Evolutionary conservation across 768 basidiomycete species (phyloP).

Genomic region (Chalciporus sphaerocephalus): DNA sequence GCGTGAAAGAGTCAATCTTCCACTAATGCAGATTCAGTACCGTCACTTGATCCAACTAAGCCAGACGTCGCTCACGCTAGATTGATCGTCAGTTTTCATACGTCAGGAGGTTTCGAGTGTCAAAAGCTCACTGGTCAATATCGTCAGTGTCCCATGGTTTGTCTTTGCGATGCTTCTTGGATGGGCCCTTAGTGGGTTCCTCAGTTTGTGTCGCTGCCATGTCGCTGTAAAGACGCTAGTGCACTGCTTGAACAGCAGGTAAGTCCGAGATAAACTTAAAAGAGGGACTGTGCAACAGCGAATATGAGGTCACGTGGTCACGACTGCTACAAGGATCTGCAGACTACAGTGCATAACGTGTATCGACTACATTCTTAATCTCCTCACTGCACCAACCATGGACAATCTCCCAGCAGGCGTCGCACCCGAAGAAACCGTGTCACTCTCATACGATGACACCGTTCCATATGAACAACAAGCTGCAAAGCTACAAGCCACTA

Average conservation of each 20-base stretch:
- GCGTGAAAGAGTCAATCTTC: slow-evolving; percentile 80
- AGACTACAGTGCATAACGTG: no score
- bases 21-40: slow-evolving; percentile 49
- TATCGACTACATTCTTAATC: no score
- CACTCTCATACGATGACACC: slow-evolving; percentile 53
- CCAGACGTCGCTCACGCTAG: slow-evolving; percentile 40
- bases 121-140: slow-evolving; percentile 86
- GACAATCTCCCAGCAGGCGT: slow-evolving; percentile 41
- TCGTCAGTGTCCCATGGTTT: slow-evolving; percentile 99
- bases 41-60: neutral
- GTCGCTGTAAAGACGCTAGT: neutral
- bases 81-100: slow-evolving; percentile 2
- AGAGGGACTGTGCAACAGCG: no score
- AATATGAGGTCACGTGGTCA: neutral
- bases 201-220: slow-evolving; percentile 30
- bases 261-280: no score
- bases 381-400: slow-evolving; percentile 34
- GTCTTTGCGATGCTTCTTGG: slow-evolving; percentile 88
- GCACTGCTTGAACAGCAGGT: neutral
- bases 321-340: no score
- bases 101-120: slow-evolving; percentile 1
- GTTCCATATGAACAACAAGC: slow-evolving; percentile 56
- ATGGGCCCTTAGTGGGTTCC: slow-evolving; percentile 60
- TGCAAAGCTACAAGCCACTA: slow-evolving; percentile 28
- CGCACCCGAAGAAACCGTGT: slow-evolving; percentile 28